These are phyloP conservation scores for Saccharomycopsis synnaedendra DNA, from an alignment of 805 yeast species.

Conservation along the genomic window DNA sequence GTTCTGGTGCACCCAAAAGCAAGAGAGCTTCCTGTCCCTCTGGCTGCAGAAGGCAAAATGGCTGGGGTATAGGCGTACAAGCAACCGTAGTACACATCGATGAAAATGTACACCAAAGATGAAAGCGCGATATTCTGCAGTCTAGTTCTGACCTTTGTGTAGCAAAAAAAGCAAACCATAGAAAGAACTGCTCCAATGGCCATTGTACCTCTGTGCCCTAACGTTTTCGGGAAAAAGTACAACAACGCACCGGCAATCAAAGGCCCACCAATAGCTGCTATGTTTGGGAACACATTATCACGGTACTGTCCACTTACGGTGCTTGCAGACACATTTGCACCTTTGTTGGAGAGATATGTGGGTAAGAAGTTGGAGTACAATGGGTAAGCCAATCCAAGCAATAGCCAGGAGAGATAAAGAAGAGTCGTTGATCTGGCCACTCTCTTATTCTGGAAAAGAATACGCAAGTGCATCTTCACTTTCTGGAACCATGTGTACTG, in stretches of 20 bases:
- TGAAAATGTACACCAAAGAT: conserved; percentile 34
- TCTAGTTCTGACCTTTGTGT: conserved; percentile 45
- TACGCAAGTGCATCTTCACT: conserved; percentile 28
- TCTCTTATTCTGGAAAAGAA: conserved; percentile 34
- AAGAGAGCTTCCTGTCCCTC: conserved; percentile 52
- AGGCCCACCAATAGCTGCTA: conserved; percentile 42
- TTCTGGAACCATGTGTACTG: conserved; percentile 21
- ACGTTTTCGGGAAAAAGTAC: conserved; percentile 15
- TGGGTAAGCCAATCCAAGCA: conserved; percentile 49
- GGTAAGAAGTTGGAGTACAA: conserved; percentile 45
- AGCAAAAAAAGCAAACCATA: conserved; percentile 45
- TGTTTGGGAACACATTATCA: conserved; percentile 35
- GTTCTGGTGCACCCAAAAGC: conserved; percentile 44
- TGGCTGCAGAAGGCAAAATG: conserved; percentile 38
- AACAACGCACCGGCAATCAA: conserved; percentile 31
- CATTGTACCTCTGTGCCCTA: conserved; percentile 49
- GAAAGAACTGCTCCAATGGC: conserved; percentile 36
- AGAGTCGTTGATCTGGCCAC: conserved; percentile 36
- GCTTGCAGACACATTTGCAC: conserved; percentile 32
- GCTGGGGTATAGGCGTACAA: conserved; percentile 61
- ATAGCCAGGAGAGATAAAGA: conserved; percentile 40
- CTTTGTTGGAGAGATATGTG: conserved; percentile 37
- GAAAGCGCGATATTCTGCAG: conserved; percentile 39
- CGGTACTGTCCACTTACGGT: conserved; percentile 30
- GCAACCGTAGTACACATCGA: conserved; percentile 43